Evolutionary conservation across 2,329 filamentous ascomycete species (phyloP), one percentile per base, ranked within the genome.

Genomic region (Cladophialophora psammophila): DNA sequence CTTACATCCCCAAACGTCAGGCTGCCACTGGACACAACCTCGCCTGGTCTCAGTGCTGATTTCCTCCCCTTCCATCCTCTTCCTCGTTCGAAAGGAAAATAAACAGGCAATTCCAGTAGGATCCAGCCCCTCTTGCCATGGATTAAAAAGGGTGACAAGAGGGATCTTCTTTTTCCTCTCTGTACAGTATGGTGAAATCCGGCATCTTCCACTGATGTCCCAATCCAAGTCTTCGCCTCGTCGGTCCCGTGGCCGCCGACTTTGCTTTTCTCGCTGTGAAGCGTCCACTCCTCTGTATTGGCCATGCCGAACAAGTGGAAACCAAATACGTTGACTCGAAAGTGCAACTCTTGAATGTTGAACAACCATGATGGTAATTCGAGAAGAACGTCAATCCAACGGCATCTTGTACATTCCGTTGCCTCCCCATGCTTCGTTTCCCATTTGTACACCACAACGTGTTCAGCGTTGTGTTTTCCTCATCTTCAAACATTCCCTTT

Each of bases 181-280:
- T 56, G 52, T 60, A 52, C 52, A 54, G 48, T 32, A 50, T 55
- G 32, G 31, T 48, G 36, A 34, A 53, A 63, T 26, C 31, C 40
- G 31, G n/a, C 35, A 36, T 5, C 45, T 18, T n/a, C 15, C 53
- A 34, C n/a, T 53, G n/a, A 2, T 10, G 31, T 13, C 9, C 9
- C 31, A 10, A 9, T 32, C n/a, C 42, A 31, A 31, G 3, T 45
- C 15, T 45, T 35, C 8, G 18, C 34, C 45, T 5, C n/a, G 15
- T 40, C 18, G 9, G 35, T 34, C 32, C 54, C 6, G 3, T 26
- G 10, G n/a, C 18, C 18, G 31, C 13, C 38, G 40, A 38, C 20
- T 34, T 54, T 52, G 13, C 35, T 63, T 53, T 67, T 45, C 56
- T 42, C 57, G 65, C 60, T 53, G 61, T 53, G 65, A 58, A 64